Percentiles rank a stretch among this genome's conserved stretches.
Evolutionary conservation across 106 monocot species (phyloP).

Genomic region (Cymbidium sinense): DNA sequence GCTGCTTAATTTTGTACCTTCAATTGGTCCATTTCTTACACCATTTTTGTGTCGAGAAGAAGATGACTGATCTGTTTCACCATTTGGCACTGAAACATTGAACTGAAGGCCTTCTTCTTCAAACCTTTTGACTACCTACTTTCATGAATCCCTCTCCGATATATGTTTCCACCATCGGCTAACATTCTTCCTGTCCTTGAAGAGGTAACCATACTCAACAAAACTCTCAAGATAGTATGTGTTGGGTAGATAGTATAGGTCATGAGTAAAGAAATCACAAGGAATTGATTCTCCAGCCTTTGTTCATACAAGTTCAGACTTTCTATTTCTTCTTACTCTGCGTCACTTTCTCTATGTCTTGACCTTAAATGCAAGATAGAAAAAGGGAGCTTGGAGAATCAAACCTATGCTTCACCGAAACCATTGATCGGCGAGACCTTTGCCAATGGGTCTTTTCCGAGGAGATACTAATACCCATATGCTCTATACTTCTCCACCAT

Average conservation of each 20-base stretch:
- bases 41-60: conserved; percentile 1
- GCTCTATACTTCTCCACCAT: conserved; percentile 38
- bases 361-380: conserved; percentile 34
- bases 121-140: conserved; percentile 24
- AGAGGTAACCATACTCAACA: conserved; percentile 30
- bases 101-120: conserved; percentile 6
- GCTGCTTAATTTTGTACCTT: neutral
- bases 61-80: neutral
- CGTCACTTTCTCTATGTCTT: conserved; percentile 14
- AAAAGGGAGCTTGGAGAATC: conserved; percentile 62
- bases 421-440: conserved; percentile 61
- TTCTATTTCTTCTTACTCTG: conserved; percentile 31
- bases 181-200: conserved; percentile 49
- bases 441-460: conserved; percentile 54
- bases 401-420: conserved; percentile 48
- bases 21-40: neutral
- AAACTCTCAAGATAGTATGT: conserved; percentile 42
- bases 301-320: conserved; percentile 65
- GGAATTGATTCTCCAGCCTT: conserved; percentile 38
- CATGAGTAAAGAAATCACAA: conserved; percentile 60
- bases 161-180: conserved; percentile 53
- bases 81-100: neutral
- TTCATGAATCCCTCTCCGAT: conserved; percentile 43
- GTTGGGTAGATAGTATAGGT: conserved; percentile 66
- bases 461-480: conserved; percentile 37